phyloP scores from a whole-genome alignment of 805 yeast species.

The Zygosaccharomyces bisporus region DNA sequence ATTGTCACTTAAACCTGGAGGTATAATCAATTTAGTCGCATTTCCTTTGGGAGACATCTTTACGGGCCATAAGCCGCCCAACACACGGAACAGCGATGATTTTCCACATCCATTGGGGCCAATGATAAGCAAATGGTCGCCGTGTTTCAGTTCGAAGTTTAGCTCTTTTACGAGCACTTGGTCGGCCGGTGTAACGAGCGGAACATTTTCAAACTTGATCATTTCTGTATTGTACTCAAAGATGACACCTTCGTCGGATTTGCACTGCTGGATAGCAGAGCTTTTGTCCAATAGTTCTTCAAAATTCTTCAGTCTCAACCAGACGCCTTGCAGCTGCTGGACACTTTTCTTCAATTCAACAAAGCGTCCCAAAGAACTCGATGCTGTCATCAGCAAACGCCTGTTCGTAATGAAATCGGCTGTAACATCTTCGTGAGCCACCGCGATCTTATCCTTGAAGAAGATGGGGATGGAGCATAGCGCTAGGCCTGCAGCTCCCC shows the following conservation, averaged over 20 bases:
- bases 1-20: conserved; percentile 23
- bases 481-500: conserved; percentile 94
- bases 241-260: conserved; percentile 26
- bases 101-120: conserved; percentile 98
- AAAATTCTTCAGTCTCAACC: conserved; percentile 68
- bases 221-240: conserved; percentile 51
- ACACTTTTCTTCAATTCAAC: conserved; percentile 80
- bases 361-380: conserved; percentile 83
- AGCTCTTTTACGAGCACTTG: conserved; percentile 65
- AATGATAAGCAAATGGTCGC: conserved; percentile 81
- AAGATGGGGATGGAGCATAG: conserved; percentile 89
- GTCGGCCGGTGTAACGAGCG: conserved; percentile 82
- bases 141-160: conserved; percentile 68
- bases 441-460: conserved; percentile 40
- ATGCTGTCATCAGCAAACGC: conserved; percentile 74
- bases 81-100: conserved; percentile 82
- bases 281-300: conserved; percentile 55
- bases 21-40: conserved; percentile 41
- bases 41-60: conserved; percentile 52
- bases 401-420: conserved; percentile 89
- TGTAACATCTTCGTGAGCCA: conserved; percentile 43
- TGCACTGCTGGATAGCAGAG: conserved; percentile 26
- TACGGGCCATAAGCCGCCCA: conserved; percentile 94
- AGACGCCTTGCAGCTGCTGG: conserved; percentile 79
- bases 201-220: conserved; percentile 68